A percentile compares a stretch with the other conserved stretches of the same genome.
phyloP scores from a whole-genome alignment of 768 basidiomycete genomes.

The Arthromyces matolae region DNA sequence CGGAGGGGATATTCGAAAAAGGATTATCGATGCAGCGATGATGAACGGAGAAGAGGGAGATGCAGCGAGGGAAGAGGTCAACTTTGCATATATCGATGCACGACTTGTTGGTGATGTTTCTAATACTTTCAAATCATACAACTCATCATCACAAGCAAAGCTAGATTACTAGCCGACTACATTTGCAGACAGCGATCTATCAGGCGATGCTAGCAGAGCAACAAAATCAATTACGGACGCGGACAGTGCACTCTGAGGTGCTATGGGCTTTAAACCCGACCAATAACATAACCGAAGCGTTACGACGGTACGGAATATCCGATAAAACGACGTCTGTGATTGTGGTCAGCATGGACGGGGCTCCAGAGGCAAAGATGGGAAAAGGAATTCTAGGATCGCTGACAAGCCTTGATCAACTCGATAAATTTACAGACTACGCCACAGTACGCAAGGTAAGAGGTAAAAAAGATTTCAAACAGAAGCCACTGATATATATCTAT shows the following conservation, averaged over 20 bases:
- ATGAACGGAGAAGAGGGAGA: slow-evolving; percentile 59
- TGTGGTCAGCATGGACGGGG: slow-evolving; percentile 60
- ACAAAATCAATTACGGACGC: slow-evolving; percentile 64
- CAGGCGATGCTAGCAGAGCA: slow-evolving; percentile 73
- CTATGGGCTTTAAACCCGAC: slow-evolving; percentile 85
- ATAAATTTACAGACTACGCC: slow-evolving; percentile 62
- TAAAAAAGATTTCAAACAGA: too few relatives aligned
- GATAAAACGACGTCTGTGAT: slow-evolving; percentile 61
- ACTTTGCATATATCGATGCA: slow-evolving; percentile 90
- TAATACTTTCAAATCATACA: neutral
- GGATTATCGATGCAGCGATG: slow-evolving; percentile 70
- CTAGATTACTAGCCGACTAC: slow-evolving; percentile 78
- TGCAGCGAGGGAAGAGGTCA: slow-evolving; percentile 68
- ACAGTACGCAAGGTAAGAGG: slow-evolving; percentile 70
- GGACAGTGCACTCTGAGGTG: slow-evolving; percentile 88
- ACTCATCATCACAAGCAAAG: slow-evolving; percentile 1
- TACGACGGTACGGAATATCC: slow-evolving; percentile 82
- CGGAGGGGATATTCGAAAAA: slow-evolving; percentile 50
- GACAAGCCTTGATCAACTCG: slow-evolving; percentile 42
- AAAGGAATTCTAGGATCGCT: slow-evolving; percentile 57
- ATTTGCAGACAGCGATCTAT: slow-evolving; percentile 80
- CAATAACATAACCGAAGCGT: slow-evolving; percentile 87
- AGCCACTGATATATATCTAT: too few relatives aligned
- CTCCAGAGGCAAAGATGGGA: slow-evolving; percentile 48
- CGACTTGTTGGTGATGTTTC: slow-evolving; percentile 52